Evolutionary conservation across 208 protist genomes (phyloP), one percentile per base, ranked within the genome.

Genomic region (Lotmaria passim): DNA sequence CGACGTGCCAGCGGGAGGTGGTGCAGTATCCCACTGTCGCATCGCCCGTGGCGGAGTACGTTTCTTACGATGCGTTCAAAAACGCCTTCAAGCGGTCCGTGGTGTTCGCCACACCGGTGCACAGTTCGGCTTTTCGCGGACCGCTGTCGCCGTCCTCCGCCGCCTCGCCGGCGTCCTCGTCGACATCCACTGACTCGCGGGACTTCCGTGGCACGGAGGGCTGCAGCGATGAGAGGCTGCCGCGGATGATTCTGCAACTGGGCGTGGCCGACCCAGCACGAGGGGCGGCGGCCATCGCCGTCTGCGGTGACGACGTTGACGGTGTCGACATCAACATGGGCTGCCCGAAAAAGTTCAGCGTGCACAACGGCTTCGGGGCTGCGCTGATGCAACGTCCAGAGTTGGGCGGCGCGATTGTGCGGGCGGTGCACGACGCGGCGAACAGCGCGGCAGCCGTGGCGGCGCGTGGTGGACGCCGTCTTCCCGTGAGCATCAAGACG

Each of bases 321-420:
- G 98, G 88, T 17, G 85, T 99, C 15, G 98, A 99, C 87, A 69
- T 99, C 33, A 99, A 99, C 82, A 99, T 99, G 98, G 98, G 98
- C 44, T 99, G 98, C 69, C 98, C 98, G 0, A 99, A 99, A 69
- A 86, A 90, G 57, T 99, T 99, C 72, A 99, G 97, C 71, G 80
- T 98, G 23, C 75, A 81, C 11, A 98, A 98, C 52, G 98, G 98
- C 8, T 99, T 99, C 95, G 98, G 98, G 21, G 89, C 97, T 0
- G 96, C 96, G 8, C 82, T 99, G 23, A 95, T 99, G 82, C 43
- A 33, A 28, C 66, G 86, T 28, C 64, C 89, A 2, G 60, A 47
- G 43, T 46, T 65, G n/a, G 92, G 84, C 8, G 89, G 86, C 17
- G 68, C 77, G 3, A 96, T 97, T 50, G 61, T 96, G 28, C 61